phyloP scores from a whole-genome alignment of 352 stramenopile species.

The Phytophthora crassamura region DNA sequence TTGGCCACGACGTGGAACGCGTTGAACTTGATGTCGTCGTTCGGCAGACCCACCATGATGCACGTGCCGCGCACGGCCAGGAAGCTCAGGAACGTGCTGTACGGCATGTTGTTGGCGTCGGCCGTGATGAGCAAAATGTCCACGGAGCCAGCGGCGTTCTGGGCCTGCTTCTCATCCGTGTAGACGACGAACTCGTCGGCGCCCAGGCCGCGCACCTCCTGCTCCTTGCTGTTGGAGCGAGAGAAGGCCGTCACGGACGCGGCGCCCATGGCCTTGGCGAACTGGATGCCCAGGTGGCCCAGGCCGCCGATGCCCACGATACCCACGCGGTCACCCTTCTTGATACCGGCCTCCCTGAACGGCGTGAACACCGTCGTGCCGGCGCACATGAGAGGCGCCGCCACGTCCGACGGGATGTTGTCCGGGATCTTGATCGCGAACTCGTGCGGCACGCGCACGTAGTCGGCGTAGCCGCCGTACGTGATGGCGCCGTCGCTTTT shows the following conservation, averaged over 20 bases:
- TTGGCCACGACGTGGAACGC: too few relatives aligned
- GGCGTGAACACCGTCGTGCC: conserved; percentile 87
- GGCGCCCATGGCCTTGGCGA: conserved; percentile 71
- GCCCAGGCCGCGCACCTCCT: conserved; percentile 56
- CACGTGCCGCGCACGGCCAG: too few relatives aligned
- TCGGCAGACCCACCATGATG: too few relatives aligned
- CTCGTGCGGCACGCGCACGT: conserved; percentile 64
- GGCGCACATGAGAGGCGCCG: conserved; percentile 80
- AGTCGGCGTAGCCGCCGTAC: conserved; percentile 75
- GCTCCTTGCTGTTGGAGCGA: conserved; percentile 66
- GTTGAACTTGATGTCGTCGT: too few relatives aligned
- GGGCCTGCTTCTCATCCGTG: too few relatives aligned
- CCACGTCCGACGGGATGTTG: conserved; percentile 57
- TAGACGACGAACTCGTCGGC: too few relatives aligned
- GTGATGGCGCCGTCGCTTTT: conserved; percentile 44
- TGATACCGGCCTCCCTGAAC: conserved; percentile 56
- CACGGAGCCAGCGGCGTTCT: too few relatives aligned
- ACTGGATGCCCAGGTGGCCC: conserved; percentile 87
- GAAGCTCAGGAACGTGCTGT: too few relatives aligned
- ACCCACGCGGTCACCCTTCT: conserved; percentile 62
- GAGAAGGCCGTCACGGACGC: conserved; percentile 72
- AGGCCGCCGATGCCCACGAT: conserved; percentile 87
- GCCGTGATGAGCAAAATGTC: too few relatives aligned
- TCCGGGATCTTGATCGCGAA: conserved; percentile 84
- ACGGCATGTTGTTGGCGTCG: too few relatives aligned